These are phyloP conservation scores for Claviceps sp. DNA, from an alignment of 2,329 filamentous ascomycete genomes.

Conservation along the genomic window DNA sequence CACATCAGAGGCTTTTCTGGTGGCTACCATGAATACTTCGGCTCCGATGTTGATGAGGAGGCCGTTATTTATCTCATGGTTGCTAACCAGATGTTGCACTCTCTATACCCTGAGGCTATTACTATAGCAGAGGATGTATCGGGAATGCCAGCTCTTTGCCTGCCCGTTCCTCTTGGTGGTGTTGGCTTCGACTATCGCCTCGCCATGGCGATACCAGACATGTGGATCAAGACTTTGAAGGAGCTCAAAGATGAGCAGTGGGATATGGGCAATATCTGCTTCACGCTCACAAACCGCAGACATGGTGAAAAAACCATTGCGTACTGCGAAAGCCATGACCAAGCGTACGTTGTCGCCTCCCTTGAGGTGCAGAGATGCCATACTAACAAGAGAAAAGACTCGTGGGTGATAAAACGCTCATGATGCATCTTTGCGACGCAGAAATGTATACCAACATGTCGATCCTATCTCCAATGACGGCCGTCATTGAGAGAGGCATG, in stretches of 20 bases:
- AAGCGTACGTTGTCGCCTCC: slow-evolving; percentile 55
- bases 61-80: slow-evolving; percentile 91
- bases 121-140: slow-evolving; percentile 96
- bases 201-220: slow-evolving; percentile 93
- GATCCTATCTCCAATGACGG: slow-evolving; percentile 64
- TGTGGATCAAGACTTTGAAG: slow-evolving; percentile 98
- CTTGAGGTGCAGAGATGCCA: too few relatives aligned
- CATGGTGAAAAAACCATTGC: slow-evolving; percentile 98
- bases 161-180: slow-evolving; percentile 73
- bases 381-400: slow-evolving; percentile 39
- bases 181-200: slow-evolving; percentile 95
- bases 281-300: slow-evolving; percentile 80
- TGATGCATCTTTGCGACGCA: slow-evolving; percentile 97
- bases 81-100: slow-evolving; percentile 89
- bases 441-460: slow-evolving; percentile 99
- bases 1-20: slow-evolving; percentile 72
- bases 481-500: slow-evolving; percentile 81
- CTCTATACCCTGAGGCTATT: slow-evolving; percentile 75
- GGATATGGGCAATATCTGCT: slow-evolving; percentile 76
- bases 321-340: slow-evolving; percentile 93
- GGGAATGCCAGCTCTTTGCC: slow-evolving; percentile 92
- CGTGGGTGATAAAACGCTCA: slow-evolving; percentile 89
- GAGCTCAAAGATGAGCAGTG: slow-evolving; percentile 83
- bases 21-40: slow-evolving; percentile 97
- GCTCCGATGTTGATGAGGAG: slow-evolving; percentile 76